Conservation (phyloP, 2,329 filamentous ascomycete species). For the Talaromyces rugulosus region DNA sequence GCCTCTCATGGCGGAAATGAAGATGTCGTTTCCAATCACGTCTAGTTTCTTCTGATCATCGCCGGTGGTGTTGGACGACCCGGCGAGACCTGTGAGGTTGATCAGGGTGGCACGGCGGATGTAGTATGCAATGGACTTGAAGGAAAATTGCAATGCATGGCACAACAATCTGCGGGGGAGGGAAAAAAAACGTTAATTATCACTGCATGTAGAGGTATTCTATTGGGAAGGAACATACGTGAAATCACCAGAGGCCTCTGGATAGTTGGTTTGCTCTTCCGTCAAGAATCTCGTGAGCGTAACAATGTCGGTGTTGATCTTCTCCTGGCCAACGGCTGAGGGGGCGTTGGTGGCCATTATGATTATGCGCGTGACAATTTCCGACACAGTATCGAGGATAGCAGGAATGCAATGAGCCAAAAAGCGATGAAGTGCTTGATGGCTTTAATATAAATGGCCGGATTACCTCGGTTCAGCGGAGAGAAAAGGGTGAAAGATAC, state of each 20-base stretch:
- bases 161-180: conserved; percentile 68
- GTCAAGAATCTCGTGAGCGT: conserved; percentile 94
- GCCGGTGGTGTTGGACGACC: conserved; percentile 89
- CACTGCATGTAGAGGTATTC: neutral
- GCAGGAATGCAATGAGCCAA: neutral
- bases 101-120: conserved; percentile 93
- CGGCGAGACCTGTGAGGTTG: conserved; percentile 91
- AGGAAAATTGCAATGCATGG: conserved; percentile 97
- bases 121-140: conserved; percentile 99
- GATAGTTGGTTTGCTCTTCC: conserved; percentile 89
- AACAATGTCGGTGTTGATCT: conserved; percentile 92
- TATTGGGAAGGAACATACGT: conserved; percentile 59
- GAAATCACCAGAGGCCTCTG: conserved; percentile 96
- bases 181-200: neutral
- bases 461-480: conserved; percentile 28
- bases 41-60: conserved; percentile 99
- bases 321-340: conserved; percentile 60
- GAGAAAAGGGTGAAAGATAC: neutral
- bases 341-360: conserved; percentile 39
- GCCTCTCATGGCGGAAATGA: conserved; percentile 90
- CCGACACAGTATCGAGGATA: neutral
- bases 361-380: conserved; percentile 26
- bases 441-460: conserved; percentile 5
- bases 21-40: conserved; percentile 97
- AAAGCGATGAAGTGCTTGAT: neutral